Conservation (phyloP, 2,329 filamentous ascomycete genomes). For the Corinectria fuckeliana region DNA sequence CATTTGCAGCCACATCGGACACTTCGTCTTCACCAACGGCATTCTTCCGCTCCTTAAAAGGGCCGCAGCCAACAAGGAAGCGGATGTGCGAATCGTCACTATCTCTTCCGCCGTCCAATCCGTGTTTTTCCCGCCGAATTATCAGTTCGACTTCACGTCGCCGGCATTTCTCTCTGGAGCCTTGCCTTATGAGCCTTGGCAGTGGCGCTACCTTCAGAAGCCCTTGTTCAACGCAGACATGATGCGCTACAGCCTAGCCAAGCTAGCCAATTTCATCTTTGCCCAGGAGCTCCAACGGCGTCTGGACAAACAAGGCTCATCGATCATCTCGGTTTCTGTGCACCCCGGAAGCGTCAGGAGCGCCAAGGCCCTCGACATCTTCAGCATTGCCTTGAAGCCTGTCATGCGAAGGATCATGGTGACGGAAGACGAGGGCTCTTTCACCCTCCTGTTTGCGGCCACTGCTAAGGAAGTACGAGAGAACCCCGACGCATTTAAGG, state of each 20-base stretch:
- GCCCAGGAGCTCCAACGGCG: background rate
- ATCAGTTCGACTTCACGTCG: slow-evolving; percentile 27
- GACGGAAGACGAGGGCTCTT: background rate
- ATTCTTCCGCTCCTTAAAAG: slow-evolving; percentile 35
- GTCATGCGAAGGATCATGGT: background rate
- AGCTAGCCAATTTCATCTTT: background rate
- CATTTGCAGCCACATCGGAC: slow-evolving; percentile 30
- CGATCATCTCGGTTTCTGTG: background rate
- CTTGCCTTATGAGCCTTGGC: slow-evolving; percentile 22
- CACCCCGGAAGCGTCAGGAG: background rate
- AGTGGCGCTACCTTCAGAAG: slow-evolving; percentile 11
- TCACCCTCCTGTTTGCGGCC: background rate
- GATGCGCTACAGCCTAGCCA: slow-evolving; percentile 23
- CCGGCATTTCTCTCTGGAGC: slow-evolving; percentile 13
- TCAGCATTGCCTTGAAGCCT: background rate
- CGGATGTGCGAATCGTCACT: slow-evolving; percentile 36
- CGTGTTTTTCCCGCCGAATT: slow-evolving; percentile 25
- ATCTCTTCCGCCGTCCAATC: slow-evolving; percentile 24
- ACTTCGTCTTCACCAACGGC: slow-evolving; percentile 35
- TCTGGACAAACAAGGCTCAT: background rate
- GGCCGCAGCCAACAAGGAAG: slow-evolving; percentile 12
- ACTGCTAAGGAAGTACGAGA: background rate
- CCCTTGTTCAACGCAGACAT: slow-evolving; percentile 27
- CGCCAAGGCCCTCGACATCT: background rate
- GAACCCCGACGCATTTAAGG: background rate